phyloP scores from a whole-genome alignment of 1,284 basidiomycete genomes.

The Leccinum pachyderme region DNA sequence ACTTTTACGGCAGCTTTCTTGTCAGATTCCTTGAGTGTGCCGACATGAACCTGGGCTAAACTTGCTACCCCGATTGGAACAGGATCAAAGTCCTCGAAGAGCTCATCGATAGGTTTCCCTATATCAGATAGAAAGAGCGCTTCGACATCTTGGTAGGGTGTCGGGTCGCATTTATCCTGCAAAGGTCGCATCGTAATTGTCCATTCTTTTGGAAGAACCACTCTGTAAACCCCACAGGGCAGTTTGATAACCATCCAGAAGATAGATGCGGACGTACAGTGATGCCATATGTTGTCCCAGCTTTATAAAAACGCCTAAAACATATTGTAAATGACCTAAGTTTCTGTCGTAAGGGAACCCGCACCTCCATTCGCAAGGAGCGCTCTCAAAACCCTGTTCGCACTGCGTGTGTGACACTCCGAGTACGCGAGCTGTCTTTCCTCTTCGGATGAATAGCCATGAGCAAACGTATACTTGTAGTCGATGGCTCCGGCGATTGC shows the following conservation, averaged over 20 bases:
- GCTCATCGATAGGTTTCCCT: slow-evolving; percentile 58
- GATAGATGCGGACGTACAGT: slow-evolving; percentile 41
- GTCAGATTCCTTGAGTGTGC: slow-evolving; percentile 68
- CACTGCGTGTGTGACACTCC: slow-evolving; percentile 80
- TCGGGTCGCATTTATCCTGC: slow-evolving; percentile 85
- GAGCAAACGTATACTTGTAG: slow-evolving; percentile 79
- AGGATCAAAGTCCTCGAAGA: slow-evolving; percentile 84
- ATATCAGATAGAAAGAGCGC: slow-evolving; percentile 72
- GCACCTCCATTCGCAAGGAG: slow-evolving; percentile 84
- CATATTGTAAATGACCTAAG: not conserved
- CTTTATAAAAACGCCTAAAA: slow-evolving; percentile 84
- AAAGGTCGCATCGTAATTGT: slow-evolving; percentile 65
- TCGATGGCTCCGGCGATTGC: slow-evolving; percentile 71
- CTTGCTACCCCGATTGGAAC: slow-evolving; percentile 94
- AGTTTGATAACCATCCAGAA: not conserved
- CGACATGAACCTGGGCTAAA: slow-evolving; percentile 94
- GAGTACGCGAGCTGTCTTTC: slow-evolving; percentile 61
- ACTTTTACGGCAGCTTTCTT: slow-evolving; percentile 89
- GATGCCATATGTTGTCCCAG: slow-evolving; percentile 88
- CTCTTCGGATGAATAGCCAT: slow-evolving; percentile 55
- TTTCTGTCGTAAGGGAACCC: slow-evolving; percentile 18
- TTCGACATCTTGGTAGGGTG: slow-evolving; percentile 68
- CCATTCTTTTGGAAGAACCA: slow-evolving; percentile 82
- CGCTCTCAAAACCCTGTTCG: slow-evolving; percentile 72
- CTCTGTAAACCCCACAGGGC: slow-evolving; percentile 30